Base-by-base conservation (phyloP, 2,329 filamentous ascomycete species). In the Aureobasidium sp. region DNA sequence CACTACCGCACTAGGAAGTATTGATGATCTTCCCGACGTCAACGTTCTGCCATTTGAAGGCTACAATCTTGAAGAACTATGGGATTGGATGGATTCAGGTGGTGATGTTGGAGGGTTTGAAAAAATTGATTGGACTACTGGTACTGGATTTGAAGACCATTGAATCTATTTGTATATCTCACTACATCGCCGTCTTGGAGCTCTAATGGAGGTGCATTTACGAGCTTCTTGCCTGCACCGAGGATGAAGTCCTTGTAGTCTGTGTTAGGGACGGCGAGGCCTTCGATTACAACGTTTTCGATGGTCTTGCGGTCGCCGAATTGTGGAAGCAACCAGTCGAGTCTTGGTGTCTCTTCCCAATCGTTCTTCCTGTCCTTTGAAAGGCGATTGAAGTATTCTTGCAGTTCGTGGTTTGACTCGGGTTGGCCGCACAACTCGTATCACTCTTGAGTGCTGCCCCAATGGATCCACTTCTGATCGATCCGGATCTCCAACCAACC, bases 301-400 rank as follows among this genome's bases (percentile, higher is more conserved):
- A 72, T 68, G 8, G 72, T 62, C 15, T 69, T 64, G 50, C 48
- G 66, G 60, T 71, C 69, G 6, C 73, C 73, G 44, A 74, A 77
- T 45, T 69, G 69, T 27, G 80, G 67, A 3, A 63, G 52, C 1
- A 77, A 72, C 69, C 72, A 76, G 4, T 77, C 72, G 1, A 81
- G 75, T 34, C 69, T 70, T 0, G 78, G 77, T 2, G 54, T 58
- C 6, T 30, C 1, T 62, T 79, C 77, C 76, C 77, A 81, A 16
- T 67, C 75, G 59, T 81, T 82, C 0, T 76, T 62, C 0, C 70
- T 68, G 0, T 70, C 74, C 36, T 76, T 77, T 13, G 80, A 68
- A 61, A 76, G 82, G 1, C 66, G 67, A 58, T 81, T 78, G 55
- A 81, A 81, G 68, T 78, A 82, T 1, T 63, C 59, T 3, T 69